phyloP scores from a whole-genome alignment of 2,329 filamentous ascomycete species.

The Cytospora schulzeri region DNA sequence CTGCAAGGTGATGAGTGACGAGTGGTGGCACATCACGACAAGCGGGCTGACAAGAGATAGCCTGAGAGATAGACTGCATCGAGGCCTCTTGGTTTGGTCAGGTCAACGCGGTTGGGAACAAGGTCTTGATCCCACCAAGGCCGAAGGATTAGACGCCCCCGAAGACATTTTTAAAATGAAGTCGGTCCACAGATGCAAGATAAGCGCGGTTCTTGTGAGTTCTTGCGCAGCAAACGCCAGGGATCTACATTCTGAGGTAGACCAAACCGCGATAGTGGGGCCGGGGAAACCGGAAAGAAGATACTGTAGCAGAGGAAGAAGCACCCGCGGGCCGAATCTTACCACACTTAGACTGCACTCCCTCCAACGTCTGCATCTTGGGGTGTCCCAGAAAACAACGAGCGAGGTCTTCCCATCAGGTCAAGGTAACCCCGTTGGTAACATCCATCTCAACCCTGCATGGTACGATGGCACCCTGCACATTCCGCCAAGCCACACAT shows the following conservation, averaged over 20 bases:
- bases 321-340: too few species aligned
- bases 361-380: neutral
- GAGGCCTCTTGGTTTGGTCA: neutral
- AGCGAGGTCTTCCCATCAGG: constrained; percentile 3
- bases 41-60: neutral
- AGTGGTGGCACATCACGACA: neutral
- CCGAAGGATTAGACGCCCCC: constrained; percentile 12
- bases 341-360: neutral
- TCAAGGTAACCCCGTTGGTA: neutral
- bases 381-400: too few species aligned
- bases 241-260: neutral
- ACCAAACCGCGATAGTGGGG: neutral
- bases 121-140: neutral
- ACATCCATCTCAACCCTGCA: neutral
- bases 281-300: neutral
- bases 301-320: neutral
- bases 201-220: constrained; percentile 3
- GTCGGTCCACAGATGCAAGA: neutral
- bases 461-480: constrained; percentile 3
- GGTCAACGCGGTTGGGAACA: too few species aligned
- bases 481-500: neutral
- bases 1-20: neutral
- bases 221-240: neutral
- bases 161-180: neutral
- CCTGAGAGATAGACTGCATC: neutral